Evolutionary conservation across 768 basidiomycete genomes (phyloP).

Genomic region (Kwoniella botswanensis): DNA sequence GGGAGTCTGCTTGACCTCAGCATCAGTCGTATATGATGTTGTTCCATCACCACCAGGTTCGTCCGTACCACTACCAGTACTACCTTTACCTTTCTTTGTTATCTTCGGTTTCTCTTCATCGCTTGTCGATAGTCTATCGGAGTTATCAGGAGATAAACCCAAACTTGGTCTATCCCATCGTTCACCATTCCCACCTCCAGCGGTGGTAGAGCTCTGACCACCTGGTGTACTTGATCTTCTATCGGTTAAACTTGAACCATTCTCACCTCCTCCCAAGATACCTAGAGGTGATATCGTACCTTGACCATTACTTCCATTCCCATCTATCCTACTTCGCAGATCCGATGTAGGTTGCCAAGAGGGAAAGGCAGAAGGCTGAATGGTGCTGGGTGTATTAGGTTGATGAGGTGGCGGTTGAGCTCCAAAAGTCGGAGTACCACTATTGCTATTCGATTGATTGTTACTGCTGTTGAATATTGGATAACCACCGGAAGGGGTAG

Average conservation of each 20-base stretch:
- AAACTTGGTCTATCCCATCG: slow-evolving; percentile 16
- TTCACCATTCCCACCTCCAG: slow-evolving; percentile 1
- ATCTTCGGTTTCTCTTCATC: slow-evolving; percentile 13
- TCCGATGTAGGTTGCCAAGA: slow-evolving; percentile 20
- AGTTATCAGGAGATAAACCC: slow-evolving; percentile 6
- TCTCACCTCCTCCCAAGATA: slow-evolving; percentile 7
- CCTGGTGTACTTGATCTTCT: slow-evolving; percentile 22
- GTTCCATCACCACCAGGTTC: neutral
- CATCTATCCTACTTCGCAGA: neutral
- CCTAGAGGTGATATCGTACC: slow-evolving; percentile 25
- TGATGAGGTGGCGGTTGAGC: neutral
- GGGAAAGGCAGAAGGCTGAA: slow-evolving; percentile 22
- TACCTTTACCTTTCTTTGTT: neutral
- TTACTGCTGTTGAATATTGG: slow-evolving; percentile 1
- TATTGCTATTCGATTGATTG: neutral
- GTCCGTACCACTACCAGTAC: neutral
- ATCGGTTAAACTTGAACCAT: slow-evolving; percentile 5
- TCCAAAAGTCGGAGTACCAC: slow-evolving; percentile 5
- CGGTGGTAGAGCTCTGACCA: slow-evolving; percentile 6
- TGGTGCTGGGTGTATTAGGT: slow-evolving; percentile 17
- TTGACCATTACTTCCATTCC: neutral
- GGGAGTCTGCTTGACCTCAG: slow-evolving; percentile 29
- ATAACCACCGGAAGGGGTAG: slow-evolving; percentile 7
- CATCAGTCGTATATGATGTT: slow-evolving; percentile 20
- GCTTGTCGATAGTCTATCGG: neutral